These are phyloP conservation scores for Microcyclosporella mali DNA, from an alignment of 2,329 filamentous ascomycete species.

Conservation along the genomic window DNA sequence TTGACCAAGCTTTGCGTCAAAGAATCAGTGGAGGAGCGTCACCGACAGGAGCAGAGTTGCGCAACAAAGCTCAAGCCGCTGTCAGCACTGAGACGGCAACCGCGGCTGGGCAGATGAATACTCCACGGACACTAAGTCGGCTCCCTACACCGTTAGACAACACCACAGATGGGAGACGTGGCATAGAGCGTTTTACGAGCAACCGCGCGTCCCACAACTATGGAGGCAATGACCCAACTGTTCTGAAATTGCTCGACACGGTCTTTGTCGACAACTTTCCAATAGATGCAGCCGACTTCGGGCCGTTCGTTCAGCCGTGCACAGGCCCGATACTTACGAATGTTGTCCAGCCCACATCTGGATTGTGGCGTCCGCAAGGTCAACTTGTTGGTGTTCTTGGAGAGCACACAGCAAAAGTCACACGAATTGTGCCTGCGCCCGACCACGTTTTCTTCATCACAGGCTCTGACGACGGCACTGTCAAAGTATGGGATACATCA, in stretches of 20 bases:
- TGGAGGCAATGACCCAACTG: constrained; percentile 63
- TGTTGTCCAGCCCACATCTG: constrained; percentile 36
- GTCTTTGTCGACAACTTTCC: constrained; percentile 68
- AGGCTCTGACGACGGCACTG: constrained; percentile 80
- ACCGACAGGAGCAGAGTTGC: constrained; percentile 51
- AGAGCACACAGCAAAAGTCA: constrained; percentile 79
- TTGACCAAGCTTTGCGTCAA: constrained; percentile 37
- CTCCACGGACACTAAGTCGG: constrained; percentile 33
- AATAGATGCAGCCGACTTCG: constrained; percentile 59
- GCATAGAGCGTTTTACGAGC: constrained; percentile 14
- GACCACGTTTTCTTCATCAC: constrained; percentile 95
- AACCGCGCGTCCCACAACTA: constrained; percentile 61
- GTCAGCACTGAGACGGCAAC: constrained; percentile 59
- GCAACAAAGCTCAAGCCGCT: constrained; percentile 56
- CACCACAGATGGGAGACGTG: constrained; percentile 17
- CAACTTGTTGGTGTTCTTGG: constrained; percentile 80
- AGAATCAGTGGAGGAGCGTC: constrained; percentile 55
- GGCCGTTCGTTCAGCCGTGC: constrained; percentile 69
- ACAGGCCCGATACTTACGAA: constrained; percentile 41
- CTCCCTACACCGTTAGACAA: constrained; percentile 26
- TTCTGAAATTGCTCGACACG: constrained; percentile 65
- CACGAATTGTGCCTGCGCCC: constrained; percentile 72
- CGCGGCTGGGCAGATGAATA: constrained; percentile 59
- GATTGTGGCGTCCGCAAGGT: constrained; percentile 76
- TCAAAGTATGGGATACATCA: constrained; percentile 89